Conservation (phyloP, 75 land plant genomes). For the Picea sitchensis region DNA sequence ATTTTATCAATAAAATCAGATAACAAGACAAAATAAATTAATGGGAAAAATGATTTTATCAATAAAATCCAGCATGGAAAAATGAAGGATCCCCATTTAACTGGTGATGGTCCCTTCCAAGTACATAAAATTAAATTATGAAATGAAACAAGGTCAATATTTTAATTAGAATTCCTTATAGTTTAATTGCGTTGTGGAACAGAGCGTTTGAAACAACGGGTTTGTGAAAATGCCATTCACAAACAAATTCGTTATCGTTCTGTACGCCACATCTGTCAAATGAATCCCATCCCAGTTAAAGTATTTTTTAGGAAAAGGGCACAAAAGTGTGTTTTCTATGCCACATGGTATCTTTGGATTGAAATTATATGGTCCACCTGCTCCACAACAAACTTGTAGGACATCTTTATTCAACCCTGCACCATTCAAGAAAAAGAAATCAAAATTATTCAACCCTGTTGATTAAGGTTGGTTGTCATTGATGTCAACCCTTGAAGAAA, state of each 20-base stretch:
- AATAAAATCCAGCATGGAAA: too few relatives aligned
- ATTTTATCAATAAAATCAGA: too few relatives aligned
- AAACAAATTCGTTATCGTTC: background rate
- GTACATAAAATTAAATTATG: too few relatives aligned
- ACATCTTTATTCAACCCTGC: background rate
- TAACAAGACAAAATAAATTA: too few relatives aligned
- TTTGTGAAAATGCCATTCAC: background rate
- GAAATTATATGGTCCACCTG: constrained; percentile 46
- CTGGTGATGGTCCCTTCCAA: too few relatives aligned
- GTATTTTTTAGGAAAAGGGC: constrained; percentile 33
- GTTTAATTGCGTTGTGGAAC: too few relatives aligned
- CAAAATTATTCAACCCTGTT: background rate
- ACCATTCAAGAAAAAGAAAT: background rate
- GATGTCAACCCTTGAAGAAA: too few relatives aligned
- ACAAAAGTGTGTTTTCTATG: constrained; percentile 15
- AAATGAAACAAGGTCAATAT: too few relatives aligned
- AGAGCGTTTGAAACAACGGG: background rate
- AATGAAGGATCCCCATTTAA: too few relatives aligned
- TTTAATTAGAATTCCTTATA: too few relatives aligned
- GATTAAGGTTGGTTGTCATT: too few relatives aligned
- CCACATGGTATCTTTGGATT: constrained; percentile 32
- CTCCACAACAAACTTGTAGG: constrained; percentile 49
- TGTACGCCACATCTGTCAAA: constrained; percentile 43
- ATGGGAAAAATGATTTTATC: too few relatives aligned
- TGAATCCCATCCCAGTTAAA: constrained; percentile 69